phyloP scores from a whole-genome alignment of 768 basidiomycete species.

The Tulasnella sp. region DNA sequence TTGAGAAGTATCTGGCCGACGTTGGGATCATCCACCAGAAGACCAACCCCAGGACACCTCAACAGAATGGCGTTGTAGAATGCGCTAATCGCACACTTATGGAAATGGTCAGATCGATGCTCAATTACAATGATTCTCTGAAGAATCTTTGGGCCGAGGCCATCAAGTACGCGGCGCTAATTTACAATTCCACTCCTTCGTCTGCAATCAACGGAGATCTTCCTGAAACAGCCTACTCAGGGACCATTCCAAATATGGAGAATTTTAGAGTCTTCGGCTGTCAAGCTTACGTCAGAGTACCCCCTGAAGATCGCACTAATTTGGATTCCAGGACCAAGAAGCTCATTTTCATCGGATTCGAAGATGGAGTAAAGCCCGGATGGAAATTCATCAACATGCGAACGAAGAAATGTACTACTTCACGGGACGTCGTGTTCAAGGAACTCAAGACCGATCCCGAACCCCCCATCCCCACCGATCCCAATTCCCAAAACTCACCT shows the following conservation, averaged over 20 bases:
- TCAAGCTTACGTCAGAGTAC: background rate
- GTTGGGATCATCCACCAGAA: constrained; percentile 22
- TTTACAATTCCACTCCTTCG: background rate
- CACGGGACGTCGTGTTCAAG: background rate
- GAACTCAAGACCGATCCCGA: background rate
- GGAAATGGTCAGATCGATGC: constrained; percentile 20
- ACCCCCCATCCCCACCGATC: background rate
- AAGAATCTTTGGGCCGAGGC: constrained; percentile 9
- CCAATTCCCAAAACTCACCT: background rate
- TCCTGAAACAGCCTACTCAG: background rate
- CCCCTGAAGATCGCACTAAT: background rate
- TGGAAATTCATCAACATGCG: background rate
- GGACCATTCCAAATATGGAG: background rate
- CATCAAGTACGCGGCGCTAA: background rate
- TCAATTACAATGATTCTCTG: constrained; percentile 21
- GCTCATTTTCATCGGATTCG: background rate
- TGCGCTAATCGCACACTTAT: constrained; percentile 23
- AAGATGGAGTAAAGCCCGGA: background rate
- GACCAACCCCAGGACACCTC: constrained; percentile 23
- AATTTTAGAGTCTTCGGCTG: background rate
- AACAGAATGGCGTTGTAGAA: constrained; percentile 26
- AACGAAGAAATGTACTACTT: background rate
- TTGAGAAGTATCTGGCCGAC: constrained; percentile 16
- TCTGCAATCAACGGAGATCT: background rate
- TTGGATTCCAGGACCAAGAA: background rate